Base-by-base conservation (phyloP, 2,329 filamentous ascomycete species). In the Zopfia rhizophila region DNA sequence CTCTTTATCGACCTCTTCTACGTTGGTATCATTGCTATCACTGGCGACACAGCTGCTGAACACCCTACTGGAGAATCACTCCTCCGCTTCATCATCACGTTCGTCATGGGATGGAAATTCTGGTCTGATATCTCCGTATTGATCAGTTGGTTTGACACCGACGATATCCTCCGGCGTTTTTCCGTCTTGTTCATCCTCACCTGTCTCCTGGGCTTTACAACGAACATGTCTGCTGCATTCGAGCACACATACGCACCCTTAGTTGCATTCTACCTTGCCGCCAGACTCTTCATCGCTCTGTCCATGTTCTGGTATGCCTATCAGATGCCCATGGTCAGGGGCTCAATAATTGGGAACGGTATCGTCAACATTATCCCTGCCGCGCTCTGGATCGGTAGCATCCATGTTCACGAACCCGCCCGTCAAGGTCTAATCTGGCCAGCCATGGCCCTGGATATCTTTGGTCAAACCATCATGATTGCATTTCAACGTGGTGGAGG, bases 1-100 rank as follows among this genome's bases (percentile, higher is more conserved):
- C 77, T 88, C 1, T 87, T 87, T 56, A 78, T 86, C 10, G 85
- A 87, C 57, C 72, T 86, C 24, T 75, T 86, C 25, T 86, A 85
- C 49, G 82, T 85, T 17, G 83, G 83, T 7, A 87, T 87, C 48
- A 79, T 87, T 36, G 83, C 84, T 19, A 78, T 84, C 57, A 83
- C 85, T 32, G 84, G 83, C 17, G 85, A 87, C 60, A 78, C 78
- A 39, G 80, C 83, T 10, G 77, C 81, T 10, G 82, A 85, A 56
- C 69, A 81, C 39, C 74, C 83, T 0, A 80, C 76, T 7, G 83
- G 79, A 1, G 58, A 76, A 22, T 77, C 82, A 32, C 68, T 87
- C n/a, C 73, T 86, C 14, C 76, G 79, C 19, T 87, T 87, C 58
- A 69, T 76, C 39, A 80, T 86, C 29, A 84, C 81, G 0, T 87